phyloP scores from a whole-genome alignment of 2,329 filamentous ascomycete genomes.

The Aspergillus sp. region DNA sequence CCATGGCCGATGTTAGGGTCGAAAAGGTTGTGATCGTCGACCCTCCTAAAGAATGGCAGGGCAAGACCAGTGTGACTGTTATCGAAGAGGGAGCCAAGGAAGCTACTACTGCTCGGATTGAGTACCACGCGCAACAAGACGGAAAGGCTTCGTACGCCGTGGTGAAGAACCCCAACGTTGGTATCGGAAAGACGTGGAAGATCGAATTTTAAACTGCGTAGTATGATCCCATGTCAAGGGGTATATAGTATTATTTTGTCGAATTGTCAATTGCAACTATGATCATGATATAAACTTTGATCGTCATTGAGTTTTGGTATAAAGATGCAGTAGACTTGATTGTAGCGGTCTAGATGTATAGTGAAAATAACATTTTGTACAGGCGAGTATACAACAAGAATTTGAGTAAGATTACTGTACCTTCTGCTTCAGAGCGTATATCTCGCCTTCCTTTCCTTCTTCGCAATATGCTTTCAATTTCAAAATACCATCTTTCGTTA shows the following conservation, averaged over 20 bases:
- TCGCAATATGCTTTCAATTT: no score
- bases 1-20: slow-evolving; percentile 70
- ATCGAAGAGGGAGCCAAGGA: slow-evolving; percentile 42
- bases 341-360: no score
- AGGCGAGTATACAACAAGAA: no score
- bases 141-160: slow-evolving; percentile 60
- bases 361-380: no score
- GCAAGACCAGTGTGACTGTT: slow-evolving; percentile 52
- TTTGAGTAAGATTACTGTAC: no score
- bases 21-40: slow-evolving; percentile 83
- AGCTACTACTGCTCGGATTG: slow-evolving; percentile 50
- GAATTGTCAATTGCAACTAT: background rate
- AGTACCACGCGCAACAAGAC: slow-evolving; percentile 49
- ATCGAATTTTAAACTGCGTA: slow-evolving; percentile 44
- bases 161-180: slow-evolving; percentile 58
- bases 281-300: background rate
- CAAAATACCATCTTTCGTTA: no score
- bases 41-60: slow-evolving; percentile 67
- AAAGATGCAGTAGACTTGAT: no score
- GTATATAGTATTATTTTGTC: no score
- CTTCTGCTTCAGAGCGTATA: no score
- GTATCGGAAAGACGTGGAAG: slow-evolving; percentile 61
- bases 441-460: no score
- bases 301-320: no score
- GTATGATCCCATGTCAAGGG: no score